Evolutionary conservation across 257 asterid genomes (phyloP).

Genomic region (Salvia splendens): DNA sequence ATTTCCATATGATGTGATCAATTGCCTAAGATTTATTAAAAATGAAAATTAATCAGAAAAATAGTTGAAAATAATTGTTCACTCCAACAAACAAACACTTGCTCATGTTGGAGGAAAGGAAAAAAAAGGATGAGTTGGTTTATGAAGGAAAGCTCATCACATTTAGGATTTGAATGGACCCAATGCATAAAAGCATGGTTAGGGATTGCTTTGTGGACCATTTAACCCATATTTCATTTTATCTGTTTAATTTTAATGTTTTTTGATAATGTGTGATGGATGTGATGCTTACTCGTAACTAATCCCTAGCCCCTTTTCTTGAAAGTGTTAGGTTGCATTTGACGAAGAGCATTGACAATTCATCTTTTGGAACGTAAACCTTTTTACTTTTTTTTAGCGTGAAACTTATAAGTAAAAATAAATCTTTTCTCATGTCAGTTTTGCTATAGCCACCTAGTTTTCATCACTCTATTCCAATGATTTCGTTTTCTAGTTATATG

Average conservation of each 20-base stretch:
- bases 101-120: slow-evolving; percentile 25
- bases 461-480: too few relatives aligned
- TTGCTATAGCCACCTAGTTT: too few relatives aligned
- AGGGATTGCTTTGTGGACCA: slow-evolving; percentile 23
- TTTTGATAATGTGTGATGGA: not conserved
- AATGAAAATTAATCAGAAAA: not conserved
- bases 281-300: not conserved
- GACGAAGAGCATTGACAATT: too few relatives aligned
- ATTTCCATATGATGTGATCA: too few relatives aligned
- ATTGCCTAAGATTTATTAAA: slow-evolving; percentile 13
- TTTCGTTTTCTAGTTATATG: too few relatives aligned
- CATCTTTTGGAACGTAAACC: too few relatives aligned
- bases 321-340: too few relatives aligned
- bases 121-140: slow-evolving; percentile 21
- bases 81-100: slow-evolving; percentile 22
- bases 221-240: not conserved
- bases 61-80: not conserved
- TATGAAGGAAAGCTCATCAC: slow-evolving; percentile 4
- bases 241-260: not conserved
- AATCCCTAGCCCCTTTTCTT: not conserved
- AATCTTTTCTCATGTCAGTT: too few relatives aligned
- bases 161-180: slow-evolving; percentile 31
- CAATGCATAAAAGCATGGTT: slow-evolving; percentile 29
- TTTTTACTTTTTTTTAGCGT: too few relatives aligned
- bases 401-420: too few relatives aligned